Conservation (phyloP, 352 stramenopile species). For the Blastocystis sp. region DNA sequence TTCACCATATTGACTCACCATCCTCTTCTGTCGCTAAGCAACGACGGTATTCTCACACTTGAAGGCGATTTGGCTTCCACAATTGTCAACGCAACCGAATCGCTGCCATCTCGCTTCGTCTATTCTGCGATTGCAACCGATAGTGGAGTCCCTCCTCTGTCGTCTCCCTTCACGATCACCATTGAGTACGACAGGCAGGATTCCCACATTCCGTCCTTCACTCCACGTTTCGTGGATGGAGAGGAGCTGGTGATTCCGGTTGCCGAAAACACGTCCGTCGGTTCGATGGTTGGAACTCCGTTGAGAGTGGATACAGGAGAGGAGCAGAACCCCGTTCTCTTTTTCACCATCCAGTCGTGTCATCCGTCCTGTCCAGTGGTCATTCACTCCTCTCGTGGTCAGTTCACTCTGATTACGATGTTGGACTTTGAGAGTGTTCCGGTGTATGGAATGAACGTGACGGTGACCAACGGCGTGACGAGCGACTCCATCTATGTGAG, state of each 20-base stretch:
- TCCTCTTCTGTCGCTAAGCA: background rate
- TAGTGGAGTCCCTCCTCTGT: background rate
- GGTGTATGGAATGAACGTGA: background rate
- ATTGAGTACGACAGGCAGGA: background rate
- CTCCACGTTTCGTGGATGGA: background rate
- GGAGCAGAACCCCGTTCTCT: background rate
- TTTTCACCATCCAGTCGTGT: background rate
- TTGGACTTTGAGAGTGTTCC: constrained; percentile 19
- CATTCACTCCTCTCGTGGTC: background rate
- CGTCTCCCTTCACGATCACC: background rate
- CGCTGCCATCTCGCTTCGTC: background rate
- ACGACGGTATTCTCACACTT: background rate
- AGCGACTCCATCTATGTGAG: background rate
- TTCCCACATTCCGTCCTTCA: background rate
- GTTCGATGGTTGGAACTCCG: background rate
- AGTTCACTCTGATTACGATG: background rate
- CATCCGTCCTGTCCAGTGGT: background rate
- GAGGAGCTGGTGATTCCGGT: background rate
- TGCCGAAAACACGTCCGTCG: background rate
- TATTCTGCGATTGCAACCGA: background rate
- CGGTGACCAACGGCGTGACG: background rate
- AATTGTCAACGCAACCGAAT: background rate
- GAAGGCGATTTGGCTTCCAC: background rate
- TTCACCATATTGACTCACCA: background rate
- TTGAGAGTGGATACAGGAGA: background rate